Conservation (phyloP, 2,329 filamentous ascomycete species). For the Aulographum hederae region DNA sequence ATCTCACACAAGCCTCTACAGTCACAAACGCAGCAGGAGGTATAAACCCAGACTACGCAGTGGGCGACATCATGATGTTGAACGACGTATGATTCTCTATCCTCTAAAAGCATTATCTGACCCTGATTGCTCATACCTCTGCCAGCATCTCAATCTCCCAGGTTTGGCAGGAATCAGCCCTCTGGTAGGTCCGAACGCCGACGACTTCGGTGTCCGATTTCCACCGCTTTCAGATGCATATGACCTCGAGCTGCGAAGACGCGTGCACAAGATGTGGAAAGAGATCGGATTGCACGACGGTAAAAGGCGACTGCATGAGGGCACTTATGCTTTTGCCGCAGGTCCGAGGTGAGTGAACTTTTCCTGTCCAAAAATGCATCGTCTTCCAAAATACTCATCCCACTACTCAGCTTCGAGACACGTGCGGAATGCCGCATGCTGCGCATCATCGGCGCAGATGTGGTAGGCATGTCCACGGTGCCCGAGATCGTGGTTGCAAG, state of each 20-base stretch:
- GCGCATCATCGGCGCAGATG: slow-evolving; percentile 40
- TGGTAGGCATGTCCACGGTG: slow-evolving; percentile 55
- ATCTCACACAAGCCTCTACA: slow-evolving; percentile 10
- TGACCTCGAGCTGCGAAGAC: slow-evolving; percentile 39
- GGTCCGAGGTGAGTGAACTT: slow-evolving; percentile 34
- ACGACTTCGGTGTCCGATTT: slow-evolving; percentile 44
- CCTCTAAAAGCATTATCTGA: slow-evolving; percentile 1
- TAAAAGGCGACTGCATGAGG: slow-evolving; percentile 37
- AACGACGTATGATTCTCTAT: slow-evolving; percentile 34
- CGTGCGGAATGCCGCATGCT: slow-evolving; percentile 47
- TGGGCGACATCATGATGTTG: slow-evolving; percentile 46
- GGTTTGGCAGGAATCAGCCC: slow-evolving; percentile 43
- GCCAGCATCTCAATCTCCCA: slow-evolving; percentile 42
- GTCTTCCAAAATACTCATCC: not conserved
- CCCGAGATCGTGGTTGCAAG: slow-evolving; percentile 49
- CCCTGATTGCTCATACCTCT: slow-evolving; percentile 1
- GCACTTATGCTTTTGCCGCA: slow-evolving; percentile 46
- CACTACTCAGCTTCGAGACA: slow-evolving; percentile 37
- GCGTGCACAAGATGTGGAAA: slow-evolving; percentile 38
- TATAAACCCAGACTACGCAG: slow-evolving; percentile 42
- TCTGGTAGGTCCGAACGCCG: slow-evolving; percentile 41
- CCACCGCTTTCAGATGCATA: slow-evolving; percentile 48
- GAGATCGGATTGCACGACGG: slow-evolving; percentile 19
- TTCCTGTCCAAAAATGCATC: slow-evolving; percentile 6
- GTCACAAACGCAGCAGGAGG: slow-evolving; percentile 52